A percentile compares a stretch with the other conserved stretches of the same genome.
Conservation (phyloP, 2,329 filamentous ascomycete species). For the Clonostachys sp. region DNA sequence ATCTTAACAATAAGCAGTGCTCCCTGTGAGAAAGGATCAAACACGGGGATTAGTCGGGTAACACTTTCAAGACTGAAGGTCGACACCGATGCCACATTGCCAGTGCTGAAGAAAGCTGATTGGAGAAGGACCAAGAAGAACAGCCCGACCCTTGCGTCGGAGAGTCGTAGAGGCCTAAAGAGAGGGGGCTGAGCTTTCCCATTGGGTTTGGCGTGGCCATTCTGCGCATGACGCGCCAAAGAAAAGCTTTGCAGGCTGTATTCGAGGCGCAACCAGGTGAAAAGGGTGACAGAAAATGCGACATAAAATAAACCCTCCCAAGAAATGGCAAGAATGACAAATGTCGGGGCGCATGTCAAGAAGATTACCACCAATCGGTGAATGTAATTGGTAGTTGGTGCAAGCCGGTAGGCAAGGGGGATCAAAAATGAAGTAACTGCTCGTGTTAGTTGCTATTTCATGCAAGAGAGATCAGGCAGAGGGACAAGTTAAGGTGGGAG, state of each 20-base stretch:
- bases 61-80: slow-evolving; percentile 93
- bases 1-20: slow-evolving; percentile 85
- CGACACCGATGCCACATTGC: slow-evolving; percentile 90
- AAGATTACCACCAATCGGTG: slow-evolving; percentile 87
- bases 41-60: slow-evolving; percentile 79
- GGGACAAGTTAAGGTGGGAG: neutral
- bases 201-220: slow-evolving; percentile 1
- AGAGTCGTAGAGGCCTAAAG: slow-evolving; percentile 63
- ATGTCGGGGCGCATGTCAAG: slow-evolving; percentile 85
- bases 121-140: slow-evolving; percentile 96
- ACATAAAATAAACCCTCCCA: slow-evolving; percentile 97
- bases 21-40: slow-evolving; percentile 88
- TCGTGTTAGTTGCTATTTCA: slow-evolving; percentile 5
- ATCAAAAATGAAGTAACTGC: slow-evolving; percentile 69
- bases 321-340: slow-evolving; percentile 94
- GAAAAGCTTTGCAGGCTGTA: slow-evolving; percentile 50
- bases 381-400: slow-evolving; percentile 82
- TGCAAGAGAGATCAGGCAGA: neutral
- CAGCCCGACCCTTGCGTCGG: slow-evolving; percentile 83
- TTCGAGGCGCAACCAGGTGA: slow-evolving; percentile 91
- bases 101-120: slow-evolving; percentile 94
- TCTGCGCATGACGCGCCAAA: neutral
- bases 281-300: slow-evolving; percentile 74
- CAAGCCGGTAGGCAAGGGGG: slow-evolving; percentile 75
- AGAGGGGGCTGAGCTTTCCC: slow-evolving; percentile 17